A percentile compares a stretch with the other conserved stretches of the same genome.
phyloP scores from a whole-genome alignment of 768 basidiomycete species.

The Infundibulicybe gibba region DNA sequence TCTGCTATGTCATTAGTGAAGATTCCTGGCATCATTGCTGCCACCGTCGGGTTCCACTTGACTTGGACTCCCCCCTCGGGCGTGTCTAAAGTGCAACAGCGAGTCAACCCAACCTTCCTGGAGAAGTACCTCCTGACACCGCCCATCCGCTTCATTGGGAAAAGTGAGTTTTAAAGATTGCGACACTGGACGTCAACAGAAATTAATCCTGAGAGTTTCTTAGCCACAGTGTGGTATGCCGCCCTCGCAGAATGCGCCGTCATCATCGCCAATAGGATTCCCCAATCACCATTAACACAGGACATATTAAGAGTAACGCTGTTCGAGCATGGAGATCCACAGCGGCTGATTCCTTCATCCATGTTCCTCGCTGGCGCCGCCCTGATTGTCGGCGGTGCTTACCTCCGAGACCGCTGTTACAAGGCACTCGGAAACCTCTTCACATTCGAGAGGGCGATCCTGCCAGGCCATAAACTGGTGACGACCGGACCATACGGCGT shows the following conservation, averaged over 20 bases:
- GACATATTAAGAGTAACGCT: no score
- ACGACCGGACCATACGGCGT: conserved; percentile 22
- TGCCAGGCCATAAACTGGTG: conserved; percentile 18
- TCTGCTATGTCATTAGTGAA: conserved; percentile 25
- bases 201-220: background rate
- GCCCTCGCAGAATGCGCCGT: background rate
- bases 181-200: background rate
- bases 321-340: no score
- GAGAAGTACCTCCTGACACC: conserved; percentile 9
- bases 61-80: conserved; percentile 38
- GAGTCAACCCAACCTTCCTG: no score
- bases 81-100: no score
- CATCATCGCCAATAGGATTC: background rate
- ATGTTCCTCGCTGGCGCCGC: no score
- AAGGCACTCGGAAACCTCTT: conserved; percentile 19
- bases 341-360: no score
- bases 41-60: conserved; percentile 39
- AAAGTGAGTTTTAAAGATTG: conserved; percentile 28
- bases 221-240: background rate
- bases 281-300: background rate
- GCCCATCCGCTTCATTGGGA: conserved; percentile 24
- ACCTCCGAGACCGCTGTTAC: conserved; percentile 21
- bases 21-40: conserved; percentile 38
- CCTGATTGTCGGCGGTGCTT: conserved; percentile 8
- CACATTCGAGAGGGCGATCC: conserved; percentile 22